These are phyloP conservation scores for Termitomyces eurrhizus DNA, from an alignment of 768 basidiomycete species.

Conservation along the genomic window DNA sequence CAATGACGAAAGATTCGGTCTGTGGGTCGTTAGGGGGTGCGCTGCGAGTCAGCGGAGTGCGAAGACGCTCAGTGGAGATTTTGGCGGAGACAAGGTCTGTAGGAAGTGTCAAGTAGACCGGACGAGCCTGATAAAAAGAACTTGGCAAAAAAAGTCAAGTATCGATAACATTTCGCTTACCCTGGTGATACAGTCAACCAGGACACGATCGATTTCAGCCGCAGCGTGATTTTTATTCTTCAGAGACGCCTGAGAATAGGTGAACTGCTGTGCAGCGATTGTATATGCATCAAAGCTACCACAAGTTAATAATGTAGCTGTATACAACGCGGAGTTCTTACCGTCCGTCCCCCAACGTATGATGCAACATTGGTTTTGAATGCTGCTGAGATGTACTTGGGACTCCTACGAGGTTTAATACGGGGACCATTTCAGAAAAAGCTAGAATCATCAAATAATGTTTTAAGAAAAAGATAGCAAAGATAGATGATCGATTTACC, in stretches of 20 bases:
- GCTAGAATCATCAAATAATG: neutral
- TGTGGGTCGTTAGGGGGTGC: neutral
- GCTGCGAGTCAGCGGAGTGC: neutral
- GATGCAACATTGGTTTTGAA: neutral
- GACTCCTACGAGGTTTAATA: neutral
- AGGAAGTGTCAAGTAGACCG: neutral
- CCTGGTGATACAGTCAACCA: neutral
- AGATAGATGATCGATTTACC: neutral
- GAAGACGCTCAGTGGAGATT: neutral
- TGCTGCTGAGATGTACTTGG: neutral
- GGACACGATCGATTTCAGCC: neutral
- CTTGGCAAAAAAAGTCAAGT: too few species aligned
- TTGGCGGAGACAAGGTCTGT: neutral
- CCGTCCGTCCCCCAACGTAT: conserved; percentile 1
- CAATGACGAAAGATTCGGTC: neutral
- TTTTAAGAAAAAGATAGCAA: neutral
- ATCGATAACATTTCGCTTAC: neutral
- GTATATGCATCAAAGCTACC: neutral
- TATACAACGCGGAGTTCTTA: neutral
- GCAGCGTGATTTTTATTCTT: neutral
- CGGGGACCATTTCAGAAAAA: conserved; percentile 1
- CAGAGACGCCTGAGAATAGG: neutral
- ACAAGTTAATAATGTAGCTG: neutral
- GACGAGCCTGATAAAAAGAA: neutral
- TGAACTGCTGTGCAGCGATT: neutral